Base-by-base conservation (phyloP, 2,329 filamentous ascomycete species). In the Paraphaeosphaeria sporulosa region DNA sequence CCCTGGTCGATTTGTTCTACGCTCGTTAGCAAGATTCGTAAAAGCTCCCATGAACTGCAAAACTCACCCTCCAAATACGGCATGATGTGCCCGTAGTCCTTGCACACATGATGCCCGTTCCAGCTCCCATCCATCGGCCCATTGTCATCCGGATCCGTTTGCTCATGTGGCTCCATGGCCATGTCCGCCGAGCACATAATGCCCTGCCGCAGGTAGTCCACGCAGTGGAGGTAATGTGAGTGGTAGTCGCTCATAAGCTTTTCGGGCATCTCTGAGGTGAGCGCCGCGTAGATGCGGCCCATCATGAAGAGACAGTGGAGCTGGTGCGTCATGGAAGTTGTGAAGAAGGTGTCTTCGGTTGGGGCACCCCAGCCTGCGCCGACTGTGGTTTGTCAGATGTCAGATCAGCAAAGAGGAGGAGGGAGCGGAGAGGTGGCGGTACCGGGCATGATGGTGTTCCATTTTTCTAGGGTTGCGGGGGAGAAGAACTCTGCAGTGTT, bases 121-220 rank as follows among this genome's bases (percentile, higher is more conserved):
- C 62, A 64, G 19, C 57, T 61, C 7, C 59, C 62, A 52, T 55
- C 55, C 21, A 34, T 25, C 34, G 57, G 52, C 8, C 62, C 62
- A 52, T 62, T 59, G 36, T 64, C 58, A 53, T 62, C 62, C 4
- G 55, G 17, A 32, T 60, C 58, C n/a, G 44, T 53, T 4, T 54
- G 48, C 55, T 62, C 57, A 42, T 59, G 50, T 8, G 59, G 58
- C 43, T 65, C 63, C 30, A 65, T 44, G 4, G 63, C 54, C 25
- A 62, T 44, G 49, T 65, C 63, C 23, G 61, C 63, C 4, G 59
- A 62, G 48, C 63, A 65, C 63, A 64, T 62, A n/a, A 64, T 58
- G 3, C 58, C 57, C 50, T 65, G 63, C 3, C 63, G 53, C 21
- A 65, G 34, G 36, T 65, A 65, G 27, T 65, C 63, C 19, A 65